Evolutionary conservation across 768 basidiomycete genomes (phyloP).

Genomic region (Leccinellum rugosiceps): DNA sequence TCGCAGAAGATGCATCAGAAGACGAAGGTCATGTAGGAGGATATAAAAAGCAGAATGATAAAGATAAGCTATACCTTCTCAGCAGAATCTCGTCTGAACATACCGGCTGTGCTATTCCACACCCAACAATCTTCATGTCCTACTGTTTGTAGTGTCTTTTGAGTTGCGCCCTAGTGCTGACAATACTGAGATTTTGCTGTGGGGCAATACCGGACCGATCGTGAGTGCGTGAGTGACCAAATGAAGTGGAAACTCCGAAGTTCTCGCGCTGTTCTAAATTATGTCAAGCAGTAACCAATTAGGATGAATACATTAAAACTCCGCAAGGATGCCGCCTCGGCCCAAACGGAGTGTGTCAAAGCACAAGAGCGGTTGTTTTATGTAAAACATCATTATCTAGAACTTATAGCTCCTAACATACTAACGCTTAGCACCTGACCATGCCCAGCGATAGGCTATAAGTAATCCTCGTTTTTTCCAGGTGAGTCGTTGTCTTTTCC

Average conservation of each 20-base stretch:
- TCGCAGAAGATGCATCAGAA: background rate
- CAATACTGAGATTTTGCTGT: background rate
- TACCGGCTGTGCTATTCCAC: background rate
- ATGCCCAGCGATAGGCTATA: background rate
- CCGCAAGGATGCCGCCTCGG: background rate
- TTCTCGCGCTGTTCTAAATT: background rate
- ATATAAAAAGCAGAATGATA: background rate
- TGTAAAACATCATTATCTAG: background rate
- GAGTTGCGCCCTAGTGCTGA: background rate
- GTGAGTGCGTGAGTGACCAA: background rate
- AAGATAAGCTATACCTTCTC: too few species aligned
- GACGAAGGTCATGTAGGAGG: background rate
- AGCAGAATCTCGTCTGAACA: background rate
- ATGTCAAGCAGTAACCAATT: background rate
- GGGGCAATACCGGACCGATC: background rate
- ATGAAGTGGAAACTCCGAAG: background rate
- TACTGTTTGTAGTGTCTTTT: background rate
- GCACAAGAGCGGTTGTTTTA: background rate
- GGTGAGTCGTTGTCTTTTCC: background rate
- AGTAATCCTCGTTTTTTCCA: slow-evolving; percentile 1
- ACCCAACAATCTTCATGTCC: too few species aligned
- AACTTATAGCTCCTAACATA: background rate
- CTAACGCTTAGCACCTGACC: background rate
- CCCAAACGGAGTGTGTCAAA: background rate
- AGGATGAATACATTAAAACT: background rate